Base-by-base conservation (phyloP, 1,284 basidiomycete species). In the Ustilago xerochloae region DNA sequence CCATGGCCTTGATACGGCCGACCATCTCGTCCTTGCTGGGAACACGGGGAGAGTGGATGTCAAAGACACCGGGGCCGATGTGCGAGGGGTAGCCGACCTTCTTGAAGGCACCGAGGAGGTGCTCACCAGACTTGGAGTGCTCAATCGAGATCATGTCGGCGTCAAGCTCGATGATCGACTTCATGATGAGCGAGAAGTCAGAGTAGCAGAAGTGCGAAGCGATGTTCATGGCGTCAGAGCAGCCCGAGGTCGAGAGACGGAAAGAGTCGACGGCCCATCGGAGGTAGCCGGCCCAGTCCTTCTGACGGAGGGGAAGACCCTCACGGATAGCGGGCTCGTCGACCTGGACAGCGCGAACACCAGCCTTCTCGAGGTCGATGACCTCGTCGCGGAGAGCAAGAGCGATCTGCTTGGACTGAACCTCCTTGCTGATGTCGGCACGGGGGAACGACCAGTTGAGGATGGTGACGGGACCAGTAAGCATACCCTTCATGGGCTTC, bases 381-480 rank as follows among this genome's bases (percentile, higher is more conserved):
- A 99, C 97, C 87, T 99, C 97, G 85, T 99, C 97, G 81, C 97
- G 95, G 84, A 99, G 93, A 67, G 97, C 92, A 74, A 99, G 90
- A 62, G 97, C 97, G 81, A 99, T 91, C 87, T 99, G 97, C 89
- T 95, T 94, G 85, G 94, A 94, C 88, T 99, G 97, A 74, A 96
- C 86, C 87, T 99, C 97, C 86, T 93, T 93, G 68, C 92, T 90
- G 82, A 99, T 92, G 86, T 99, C 97, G 79, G 93, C 94, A 87
- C 97, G 96, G 83, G 97, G 97, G 96, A 99, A 99, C 43, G 97
- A 99, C 97, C 97, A 99, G 90, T 98, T 98, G 86, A 99, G 90
- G 87, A 99, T 97, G 61, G 85, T 86, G 71, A 86, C 85, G 43
- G 85, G 85, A 73, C 95, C 94, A 70, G 96, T 96, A 74, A 86